Evolutionary conservation across 164 flowering plant species (phyloP).

Genomic region (Macadamia tetraphylla): DNA sequence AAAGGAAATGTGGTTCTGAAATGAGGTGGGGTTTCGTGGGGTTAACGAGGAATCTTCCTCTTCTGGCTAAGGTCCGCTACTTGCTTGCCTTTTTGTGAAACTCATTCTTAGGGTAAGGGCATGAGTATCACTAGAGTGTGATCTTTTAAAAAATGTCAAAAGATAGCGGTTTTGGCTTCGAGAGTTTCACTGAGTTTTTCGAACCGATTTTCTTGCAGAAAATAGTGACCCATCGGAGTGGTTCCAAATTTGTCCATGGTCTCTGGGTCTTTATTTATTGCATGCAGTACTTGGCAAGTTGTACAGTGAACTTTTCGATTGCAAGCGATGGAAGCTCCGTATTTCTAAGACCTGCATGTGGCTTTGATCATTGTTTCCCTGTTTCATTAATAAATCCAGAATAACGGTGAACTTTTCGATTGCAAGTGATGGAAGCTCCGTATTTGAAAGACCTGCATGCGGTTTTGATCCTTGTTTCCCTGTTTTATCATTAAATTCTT

Average conservation of each 20-base stretch:
- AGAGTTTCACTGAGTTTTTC: background rate
- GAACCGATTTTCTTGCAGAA: background rate
- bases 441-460: background rate
- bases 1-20: conserved; percentile 23
- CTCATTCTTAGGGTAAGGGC: background rate
- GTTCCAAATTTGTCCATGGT: background rate
- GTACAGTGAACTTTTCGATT: conserved; percentile 1
- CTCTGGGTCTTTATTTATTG: background rate
- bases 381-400: too few species aligned
- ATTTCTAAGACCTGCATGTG: background rate
- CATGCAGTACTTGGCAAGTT: background rate
- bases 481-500: background rate
- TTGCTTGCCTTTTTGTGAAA: conserved; percentile 16
- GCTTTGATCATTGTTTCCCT: background rate
- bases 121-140: background rate
- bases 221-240: conserved; percentile 5
- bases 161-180: conserved; percentile 2
- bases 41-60: conserved; percentile 38
- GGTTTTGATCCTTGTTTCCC: conserved; percentile 6
- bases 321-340: conserved; percentile 1
- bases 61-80: conserved; percentile 21
- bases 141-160: background rate
- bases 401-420: background rate
- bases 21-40: conserved; percentile 18
- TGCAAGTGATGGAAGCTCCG: conserved; percentile 1